Percentiles rank a stretch among this genome's conserved stretches.
phyloP scores from a whole-genome alignment of 2,329 filamentous ascomycete genomes.

The Aspergillus fumigatiaffinis region DNA sequence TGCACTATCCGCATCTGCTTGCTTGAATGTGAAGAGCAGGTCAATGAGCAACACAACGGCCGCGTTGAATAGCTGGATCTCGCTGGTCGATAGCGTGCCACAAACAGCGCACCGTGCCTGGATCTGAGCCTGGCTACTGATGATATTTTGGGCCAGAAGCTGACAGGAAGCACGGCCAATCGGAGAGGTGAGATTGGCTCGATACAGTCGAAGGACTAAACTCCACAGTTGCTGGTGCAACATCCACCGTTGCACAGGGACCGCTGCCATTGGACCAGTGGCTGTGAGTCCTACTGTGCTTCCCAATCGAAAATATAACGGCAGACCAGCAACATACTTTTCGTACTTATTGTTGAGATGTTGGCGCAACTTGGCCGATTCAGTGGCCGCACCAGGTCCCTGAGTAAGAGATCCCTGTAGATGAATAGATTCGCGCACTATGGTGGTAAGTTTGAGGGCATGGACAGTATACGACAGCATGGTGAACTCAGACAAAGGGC shows the following conservation, averaged over 20 bases:
- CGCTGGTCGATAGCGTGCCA: slow-evolving; percentile 4
- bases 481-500: neutral
- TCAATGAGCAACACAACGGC: neutral
- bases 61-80: slow-evolving; percentile 1
- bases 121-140: slow-evolving; percentile 5
- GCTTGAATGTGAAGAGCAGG: neutral
- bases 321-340: slow-evolving; percentile 5
- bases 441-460: neutral
- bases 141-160: slow-evolving; percentile 11
- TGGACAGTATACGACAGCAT: neutral
- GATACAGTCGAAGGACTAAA: slow-evolving; percentile 13
- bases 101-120: slow-evolving; percentile 8
- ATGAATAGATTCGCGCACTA: neutral
- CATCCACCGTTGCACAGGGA: slow-evolving; percentile 14
- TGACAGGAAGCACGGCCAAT: slow-evolving; percentile 4
- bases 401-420: neutral
- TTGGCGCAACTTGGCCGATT: neutral
- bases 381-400: neutral
- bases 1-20: neutral
- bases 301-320: slow-evolving; percentile 11
- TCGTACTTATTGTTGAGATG: slow-evolving; percentile 5
- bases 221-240: slow-evolving; percentile 17
- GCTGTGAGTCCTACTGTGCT: slow-evolving; percentile 11
- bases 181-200: slow-evolving; percentile 1
- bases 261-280: slow-evolving; percentile 9